Evolutionary conservation across 768 basidiomycete species (phyloP), one percentile per base, ranked within the genome.

Genomic region (Russula lepida): DNA sequence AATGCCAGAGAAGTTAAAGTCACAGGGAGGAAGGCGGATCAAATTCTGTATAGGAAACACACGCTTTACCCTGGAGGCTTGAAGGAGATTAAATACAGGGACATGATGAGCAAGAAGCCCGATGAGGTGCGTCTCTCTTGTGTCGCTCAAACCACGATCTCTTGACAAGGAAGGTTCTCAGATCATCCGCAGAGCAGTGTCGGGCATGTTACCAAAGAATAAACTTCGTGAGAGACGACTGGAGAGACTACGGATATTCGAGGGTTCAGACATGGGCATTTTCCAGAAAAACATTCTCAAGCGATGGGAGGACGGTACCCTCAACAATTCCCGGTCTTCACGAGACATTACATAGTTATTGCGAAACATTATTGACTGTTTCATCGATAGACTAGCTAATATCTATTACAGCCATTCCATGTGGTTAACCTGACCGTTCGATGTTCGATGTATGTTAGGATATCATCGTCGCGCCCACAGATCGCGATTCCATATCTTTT

Each of bases 141-240:
- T 43, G 1, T 33, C 43, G 7, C 21, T 23, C 54, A 57, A 3
- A 32, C 41, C 41, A 58, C 32, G 30, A 33, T 52, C 62, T 35
- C 33, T 39, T 58, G n/a, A 33, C 61, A 15, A 19, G 17, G 27
- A 37, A 23, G 19, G 8, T 21, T 21, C 58, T 17, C 70, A 99
- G 97, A 91, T 98, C 67, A 92, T 99, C 60, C 85, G 92, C 13
- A 84, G 92, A 66, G 97, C 97, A 4, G 97, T 99, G 4, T 89
- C 95, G 12, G 92, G 95, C 68, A 99, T 99, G 97, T 79, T 99
- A 57, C 97, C 95, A 35, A 99, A 98, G 76, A 99, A 99, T 78
- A 95, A 89, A 65, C 84, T 97, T 63, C 84, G 97, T 27, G 90
- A 95, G 50, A 80, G 90, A 49, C 82, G 97, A 37, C 74, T 99